phyloP scores from a whole-genome alignment of 306 rosid species.

The Sicyos edulis region DNA sequence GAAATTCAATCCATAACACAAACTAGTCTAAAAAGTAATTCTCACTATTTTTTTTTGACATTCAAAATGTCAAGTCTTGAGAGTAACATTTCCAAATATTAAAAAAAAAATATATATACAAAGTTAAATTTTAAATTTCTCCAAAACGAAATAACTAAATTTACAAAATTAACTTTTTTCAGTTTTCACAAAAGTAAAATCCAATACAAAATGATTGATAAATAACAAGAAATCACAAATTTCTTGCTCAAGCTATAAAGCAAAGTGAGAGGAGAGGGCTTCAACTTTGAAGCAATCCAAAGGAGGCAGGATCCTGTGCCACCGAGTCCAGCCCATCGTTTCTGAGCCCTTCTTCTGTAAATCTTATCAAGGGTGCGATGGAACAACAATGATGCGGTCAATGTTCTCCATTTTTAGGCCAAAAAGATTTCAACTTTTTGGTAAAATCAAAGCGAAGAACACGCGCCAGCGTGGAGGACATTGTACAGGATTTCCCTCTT shows the following conservation, averaged over 20 bases:
- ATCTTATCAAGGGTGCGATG: not conserved
- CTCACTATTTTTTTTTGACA: no score
- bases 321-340: not conserved
- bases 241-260: slow-evolving; percentile 2
- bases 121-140: no score
- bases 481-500: slow-evolving; percentile 16
- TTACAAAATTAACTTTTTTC: no score
- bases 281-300: not conserved
- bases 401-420: slow-evolving; percentile 3
- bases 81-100: no score
- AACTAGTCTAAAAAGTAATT: no score
- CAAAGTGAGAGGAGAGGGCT: not conserved
- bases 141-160: no score
- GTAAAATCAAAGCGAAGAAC: slow-evolving; percentile 13
- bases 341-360: not conserved
- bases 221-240: not conserved
- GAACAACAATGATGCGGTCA: not conserved
- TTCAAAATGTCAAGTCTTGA: no score
- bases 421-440: not conserved
- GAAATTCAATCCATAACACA: no score
- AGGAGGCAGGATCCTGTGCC: not conserved
- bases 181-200: not conserved
- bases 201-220: slow-evolving; percentile 13
- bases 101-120: no score
- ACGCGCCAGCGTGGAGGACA: slow-evolving; percentile 15